Evolutionary conservation across 257 asterid species (phyloP).

Genomic region (Dorcoceras hygrometricum): DNA sequence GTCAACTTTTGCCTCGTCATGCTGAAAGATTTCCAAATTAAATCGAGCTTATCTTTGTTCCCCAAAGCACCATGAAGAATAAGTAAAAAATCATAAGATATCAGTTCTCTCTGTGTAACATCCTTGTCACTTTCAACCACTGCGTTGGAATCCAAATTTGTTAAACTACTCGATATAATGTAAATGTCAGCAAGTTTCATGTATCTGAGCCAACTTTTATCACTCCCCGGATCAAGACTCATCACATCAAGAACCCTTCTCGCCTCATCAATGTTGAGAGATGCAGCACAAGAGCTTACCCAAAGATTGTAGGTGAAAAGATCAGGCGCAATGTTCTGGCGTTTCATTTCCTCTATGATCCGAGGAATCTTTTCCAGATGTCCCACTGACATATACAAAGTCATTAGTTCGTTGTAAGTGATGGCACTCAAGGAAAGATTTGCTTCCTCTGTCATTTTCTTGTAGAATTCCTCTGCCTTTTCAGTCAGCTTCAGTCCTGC

Average conservation of each 20-base stretch:
- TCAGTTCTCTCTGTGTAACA: conserved; percentile 71
- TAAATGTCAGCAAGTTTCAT: conserved; percentile 59
- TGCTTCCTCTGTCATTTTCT: conserved; percentile 47
- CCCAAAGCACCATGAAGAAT: conserved; percentile 73
- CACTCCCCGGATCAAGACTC: conserved; percentile 41
- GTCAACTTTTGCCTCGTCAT: conserved; percentile 76
- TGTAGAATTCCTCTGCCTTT: conserved; percentile 68
- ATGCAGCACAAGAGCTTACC: conserved; percentile 81
- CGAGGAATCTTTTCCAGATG: conserved; percentile 70
- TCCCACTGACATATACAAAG: conserved; percentile 77
- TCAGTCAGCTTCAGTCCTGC: conserved; percentile 61
- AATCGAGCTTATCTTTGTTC: conserved; percentile 66
- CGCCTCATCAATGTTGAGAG: conserved; percentile 61
- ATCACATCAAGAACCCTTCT: conserved; percentile 62
- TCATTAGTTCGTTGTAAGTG: conserved; percentile 92
- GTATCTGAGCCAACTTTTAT: conserved; percentile 69
- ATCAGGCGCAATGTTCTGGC: conserved; percentile 56
- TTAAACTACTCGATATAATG: conserved; percentile 50
- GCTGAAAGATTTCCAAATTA: conserved; percentile 73
- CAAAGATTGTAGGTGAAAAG: conserved; percentile 78
- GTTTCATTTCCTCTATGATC: conserved; percentile 59
- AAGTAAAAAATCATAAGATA: conserved; percentile 77
- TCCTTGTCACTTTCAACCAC: conserved; percentile 66
- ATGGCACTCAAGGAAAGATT: conserved; percentile 59
- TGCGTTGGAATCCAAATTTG: conserved; percentile 44